These are phyloP conservation scores for Triticum timopheevii DNA, from an alignment of 176 grass and related monocot genomes.

Conservation along the genomic window DNA sequence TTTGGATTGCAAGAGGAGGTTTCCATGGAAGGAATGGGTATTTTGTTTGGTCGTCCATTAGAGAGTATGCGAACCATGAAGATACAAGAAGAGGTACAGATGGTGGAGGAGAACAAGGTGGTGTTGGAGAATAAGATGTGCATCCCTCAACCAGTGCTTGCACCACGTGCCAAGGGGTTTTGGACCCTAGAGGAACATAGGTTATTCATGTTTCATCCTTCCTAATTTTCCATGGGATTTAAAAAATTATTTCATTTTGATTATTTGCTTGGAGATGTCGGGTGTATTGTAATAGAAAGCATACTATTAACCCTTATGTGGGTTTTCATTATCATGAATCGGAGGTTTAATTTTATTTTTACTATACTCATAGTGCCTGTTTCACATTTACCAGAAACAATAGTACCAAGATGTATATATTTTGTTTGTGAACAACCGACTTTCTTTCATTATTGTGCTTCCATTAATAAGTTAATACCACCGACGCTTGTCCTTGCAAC, in stretches of 20 bases:
- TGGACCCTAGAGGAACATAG: constrained; percentile 17
- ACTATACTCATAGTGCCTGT: too few relatives aligned
- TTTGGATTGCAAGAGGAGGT: neutral
- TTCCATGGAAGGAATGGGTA: neutral
- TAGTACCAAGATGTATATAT: too few relatives aligned
- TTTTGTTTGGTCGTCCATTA: neutral
- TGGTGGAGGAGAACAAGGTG: neutral
- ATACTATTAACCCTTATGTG: neutral
- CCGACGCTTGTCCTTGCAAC: too few relatives aligned
- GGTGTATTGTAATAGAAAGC: neutral
- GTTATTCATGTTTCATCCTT: neutral
- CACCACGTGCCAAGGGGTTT: neutral
- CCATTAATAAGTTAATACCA: too few relatives aligned
- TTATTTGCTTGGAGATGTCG: too few relatives aligned
- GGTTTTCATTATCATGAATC: neutral
- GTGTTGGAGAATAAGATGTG: neutral
- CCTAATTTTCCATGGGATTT: neutral
- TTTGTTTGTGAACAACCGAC: neutral
- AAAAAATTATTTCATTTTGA: neutral
- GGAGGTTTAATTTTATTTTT: neutral
- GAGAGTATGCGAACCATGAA: neutral
- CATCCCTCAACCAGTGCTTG: neutral
- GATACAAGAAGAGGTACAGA: too few relatives aligned
- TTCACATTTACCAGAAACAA: neutral
- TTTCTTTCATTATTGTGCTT: neutral